Base-by-base conservation (phyloP, 2,329 filamentous ascomycete genomes). In the Fusarium subtropicale region DNA sequence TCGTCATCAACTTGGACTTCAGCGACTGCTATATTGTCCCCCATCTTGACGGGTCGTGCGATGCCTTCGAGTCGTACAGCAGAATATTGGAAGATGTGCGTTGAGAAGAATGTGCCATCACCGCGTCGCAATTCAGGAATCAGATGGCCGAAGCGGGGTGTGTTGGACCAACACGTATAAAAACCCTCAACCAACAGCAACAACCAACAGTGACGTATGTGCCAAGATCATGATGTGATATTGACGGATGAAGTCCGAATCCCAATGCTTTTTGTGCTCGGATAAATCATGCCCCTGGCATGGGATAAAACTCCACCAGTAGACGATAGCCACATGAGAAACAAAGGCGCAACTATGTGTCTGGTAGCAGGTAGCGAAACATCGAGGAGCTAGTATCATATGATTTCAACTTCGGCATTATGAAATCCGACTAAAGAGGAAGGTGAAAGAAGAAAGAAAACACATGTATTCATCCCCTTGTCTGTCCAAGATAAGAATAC, bases 1-100 rank as follows among this genome's bases (percentile, higher is more conserved):
- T 51, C 28, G 11, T 68, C 64, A 7, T 68, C 64, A 3, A 68
- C 53, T 2, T 64, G 64, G 5, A 68, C 53, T 58, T 73, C 69
- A 2, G 56, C 68, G 1, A 28, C 26, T 2, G 16, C 4, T 5
- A 4, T 16, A 7, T 26, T 22, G 1, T 46, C 18, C 1, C 30
- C 30, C 60, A 64, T 64, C 7, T 2, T 42, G 13, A 2, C 2
- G 7, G 2, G 7, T 4, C 0, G 3, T 36, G 2, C 2, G 5
- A 4, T 13, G 6, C 12, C 4, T 10, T 18, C 2, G 1, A 7
- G 4, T 18, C 11, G 3, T 16, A 12, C 15, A 11, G 1, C 3
- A 7, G 13, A 6, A 28, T 8, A 10, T 15, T 7, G 6, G 4
- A n/a, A 15, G 34, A 8, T n/a, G 5, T 18, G 13, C 5, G 8